Conservation (phyloP, 257 asterid genomes). For the Ilex asprella region DNA sequence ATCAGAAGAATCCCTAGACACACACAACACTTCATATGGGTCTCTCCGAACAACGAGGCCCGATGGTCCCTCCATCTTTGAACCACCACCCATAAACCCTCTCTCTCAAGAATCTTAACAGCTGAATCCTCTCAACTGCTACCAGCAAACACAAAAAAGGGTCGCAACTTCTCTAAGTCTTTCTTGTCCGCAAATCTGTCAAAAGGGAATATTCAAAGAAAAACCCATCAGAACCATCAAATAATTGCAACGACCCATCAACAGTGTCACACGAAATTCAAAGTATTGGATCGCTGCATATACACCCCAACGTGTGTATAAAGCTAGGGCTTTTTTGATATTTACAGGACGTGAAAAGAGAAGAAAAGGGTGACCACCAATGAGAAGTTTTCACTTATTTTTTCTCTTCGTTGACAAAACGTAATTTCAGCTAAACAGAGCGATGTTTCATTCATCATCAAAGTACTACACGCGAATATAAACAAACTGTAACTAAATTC, state of each 20-base stretch:
- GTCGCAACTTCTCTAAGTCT: no score
- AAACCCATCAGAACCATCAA: conserved; percentile 4
- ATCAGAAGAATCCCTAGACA: conserved; percentile 82
- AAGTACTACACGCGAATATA: no score
- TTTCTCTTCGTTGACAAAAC: no score
- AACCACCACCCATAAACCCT: conserved; percentile 42
- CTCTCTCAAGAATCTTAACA: neutral
- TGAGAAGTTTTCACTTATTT: conserved; percentile 9
- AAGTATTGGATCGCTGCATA: neutral
- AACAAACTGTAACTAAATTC: no score
- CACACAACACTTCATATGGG: conserved; percentile 91
- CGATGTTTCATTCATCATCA: no score
- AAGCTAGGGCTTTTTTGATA: conserved; percentile 9
- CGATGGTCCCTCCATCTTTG: conserved; percentile 69
- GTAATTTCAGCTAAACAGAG: no score
- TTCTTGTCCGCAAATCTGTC: conserved; percentile 6
- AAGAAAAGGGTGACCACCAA: conserved; percentile 1
- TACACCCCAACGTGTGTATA: no score
- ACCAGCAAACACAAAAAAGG: no score
- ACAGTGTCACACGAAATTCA: conserved; percentile 16
- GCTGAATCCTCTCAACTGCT: no score
- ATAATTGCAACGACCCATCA: conserved; percentile 1
- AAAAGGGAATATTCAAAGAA: conserved; percentile 8
- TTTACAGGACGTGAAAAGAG: conserved; percentile 1
- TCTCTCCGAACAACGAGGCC: conserved; percentile 69